Percentiles rank a stretch among this genome's conserved stretches.
Evolutionary conservation across 2,329 filamentous ascomycete species (phyloP).

Genomic region (Arthroderma uncinatum): DNA sequence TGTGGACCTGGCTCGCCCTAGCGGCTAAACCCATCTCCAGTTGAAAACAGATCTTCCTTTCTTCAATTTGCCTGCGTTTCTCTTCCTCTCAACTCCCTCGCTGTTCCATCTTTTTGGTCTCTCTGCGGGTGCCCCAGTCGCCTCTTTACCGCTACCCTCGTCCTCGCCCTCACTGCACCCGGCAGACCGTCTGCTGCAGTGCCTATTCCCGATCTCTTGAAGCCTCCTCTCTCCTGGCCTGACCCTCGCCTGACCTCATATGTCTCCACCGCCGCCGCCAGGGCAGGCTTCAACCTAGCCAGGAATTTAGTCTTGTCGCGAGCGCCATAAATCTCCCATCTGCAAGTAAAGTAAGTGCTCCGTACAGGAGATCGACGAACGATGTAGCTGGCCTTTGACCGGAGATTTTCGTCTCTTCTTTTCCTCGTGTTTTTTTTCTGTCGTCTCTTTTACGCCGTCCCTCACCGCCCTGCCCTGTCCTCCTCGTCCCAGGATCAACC

Average conservation of each 20-base stretch:
- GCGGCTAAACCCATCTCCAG: constrained; percentile 4
- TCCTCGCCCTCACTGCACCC: neutral
- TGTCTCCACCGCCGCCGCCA: constrained; percentile 3
- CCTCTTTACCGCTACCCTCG: neutral
- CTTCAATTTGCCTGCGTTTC: constrained; percentile 6
- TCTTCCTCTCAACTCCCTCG: neutral
- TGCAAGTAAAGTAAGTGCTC: neutral
- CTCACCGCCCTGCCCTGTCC: neutral
- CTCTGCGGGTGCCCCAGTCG: neutral
- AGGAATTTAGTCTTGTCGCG: neutral
- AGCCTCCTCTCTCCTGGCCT: constrained; percentile 2
- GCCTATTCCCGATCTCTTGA: constrained; percentile 2
- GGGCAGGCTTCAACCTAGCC: constrained; percentile 3
- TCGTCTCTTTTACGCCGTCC: neutral
- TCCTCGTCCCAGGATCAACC: neutral
- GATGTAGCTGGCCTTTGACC: neutral
- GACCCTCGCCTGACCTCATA: constrained; percentile 3
- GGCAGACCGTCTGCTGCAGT: neutral
- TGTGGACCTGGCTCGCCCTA: constrained; percentile 4
- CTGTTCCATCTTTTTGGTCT: neutral
- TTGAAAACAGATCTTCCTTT: constrained; percentile 6
- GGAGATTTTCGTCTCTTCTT: neutral
- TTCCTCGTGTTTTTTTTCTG: neutral
- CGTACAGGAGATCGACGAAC: neutral
- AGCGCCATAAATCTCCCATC: neutral